These are phyloP conservation scores for Ceratobasidium sp. DNA, from an alignment of 1,284 basidiomycete genomes.

Conservation along the genomic window DNA sequence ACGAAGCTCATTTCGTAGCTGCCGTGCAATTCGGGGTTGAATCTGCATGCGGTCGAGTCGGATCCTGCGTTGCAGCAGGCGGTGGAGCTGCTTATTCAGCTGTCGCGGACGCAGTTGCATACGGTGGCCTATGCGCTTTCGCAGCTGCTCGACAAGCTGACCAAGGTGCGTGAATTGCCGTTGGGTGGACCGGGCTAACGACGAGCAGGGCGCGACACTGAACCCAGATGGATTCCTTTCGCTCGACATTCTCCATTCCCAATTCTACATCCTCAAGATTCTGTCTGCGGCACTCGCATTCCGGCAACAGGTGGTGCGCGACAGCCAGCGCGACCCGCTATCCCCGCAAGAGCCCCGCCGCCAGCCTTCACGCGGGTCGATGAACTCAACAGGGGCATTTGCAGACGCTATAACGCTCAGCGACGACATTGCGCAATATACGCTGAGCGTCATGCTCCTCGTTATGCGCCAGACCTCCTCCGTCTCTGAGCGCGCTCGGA, in stretches of 20 bases:
- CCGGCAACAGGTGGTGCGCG: slow-evolving; percentile 61
- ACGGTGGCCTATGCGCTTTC: slow-evolving; percentile 80
- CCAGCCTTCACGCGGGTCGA: slow-evolving; percentile 43
- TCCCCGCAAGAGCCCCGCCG: slow-evolving; percentile 38
- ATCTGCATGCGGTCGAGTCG: slow-evolving; percentile 73
- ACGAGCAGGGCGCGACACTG: slow-evolving; percentile 53
- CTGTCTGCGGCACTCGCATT: slow-evolving; percentile 78
- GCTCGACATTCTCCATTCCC: slow-evolving; percentile 83
- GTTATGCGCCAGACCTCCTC: slow-evolving; percentile 78
- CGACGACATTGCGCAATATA: slow-evolving; percentile 84
- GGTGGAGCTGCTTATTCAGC: slow-evolving; percentile 77
- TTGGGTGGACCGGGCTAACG: slow-evolving; percentile 37
- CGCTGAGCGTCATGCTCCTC: slow-evolving; percentile 80
- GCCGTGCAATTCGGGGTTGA: slow-evolving; percentile 81
- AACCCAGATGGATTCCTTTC: slow-evolving; percentile 61
- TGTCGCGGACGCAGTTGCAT: slow-evolving; percentile 76
- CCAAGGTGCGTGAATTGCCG: slow-evolving; percentile 59
- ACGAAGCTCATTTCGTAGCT: slow-evolving; percentile 57
- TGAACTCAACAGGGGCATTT: slow-evolving; percentile 42
- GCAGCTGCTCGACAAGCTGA: slow-evolving; percentile 75
- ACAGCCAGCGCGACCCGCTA: slow-evolving; percentile 32
- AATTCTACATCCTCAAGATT: slow-evolving; percentile 87
- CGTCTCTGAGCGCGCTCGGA: slow-evolving; percentile 63
- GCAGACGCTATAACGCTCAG: slow-evolving; percentile 83
- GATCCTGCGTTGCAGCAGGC: slow-evolving; percentile 76